Evolutionary conservation across 2,329 filamentous ascomycete species (phyloP), one percentile per base, ranked within the genome.

Genomic region (Colletotrichum sp.): DNA sequence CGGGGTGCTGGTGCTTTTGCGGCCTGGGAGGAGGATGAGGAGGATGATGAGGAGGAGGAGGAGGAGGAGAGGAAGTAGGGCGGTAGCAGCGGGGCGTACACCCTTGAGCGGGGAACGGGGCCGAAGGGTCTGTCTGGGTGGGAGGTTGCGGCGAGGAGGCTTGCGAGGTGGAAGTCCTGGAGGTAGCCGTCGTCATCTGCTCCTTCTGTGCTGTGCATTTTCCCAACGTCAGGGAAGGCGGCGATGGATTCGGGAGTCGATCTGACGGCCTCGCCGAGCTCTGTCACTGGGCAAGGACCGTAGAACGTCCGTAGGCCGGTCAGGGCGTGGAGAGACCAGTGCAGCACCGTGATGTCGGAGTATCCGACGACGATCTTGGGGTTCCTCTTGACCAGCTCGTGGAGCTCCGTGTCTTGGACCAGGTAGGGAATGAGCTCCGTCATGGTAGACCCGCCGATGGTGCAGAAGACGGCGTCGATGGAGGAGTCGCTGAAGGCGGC

Each of bases 281-380:
- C 85, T 2, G 85, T 80, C 63, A 87, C 81, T 3, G 83, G 79
- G 5, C 83, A 81, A 4, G 86, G 86, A 0, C 86, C 86, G 78
- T 88, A 88, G 68, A 87, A 88, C 6, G 86, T 87, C 55, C 85
- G 84, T 44, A 88, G 79, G 1, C 86, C 86, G 1, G 84, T 81
- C 13, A 81, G 30, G 2, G 82, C 82, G 75, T 85, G 76, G 39
- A 88, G 78, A 65, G 85, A 83, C 86, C 86, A 88, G 79, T 88
- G 86, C 44, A 88, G 72, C 36, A 83, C 81, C 1, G 84, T 85
- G 68, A 87, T 87, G 71, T 88, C 86, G 2, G 85, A 86, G 71
- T 82, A 86, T 3, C 86, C 86, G 18, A 87, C 82, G 2, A 88
- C 81, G 24, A 88, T 81, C 80, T 87, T 88, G 39, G 86, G 86